Conservation (phyloP, 768 basidiomycete species). For the Rhodocollybia butyracea region DNA sequence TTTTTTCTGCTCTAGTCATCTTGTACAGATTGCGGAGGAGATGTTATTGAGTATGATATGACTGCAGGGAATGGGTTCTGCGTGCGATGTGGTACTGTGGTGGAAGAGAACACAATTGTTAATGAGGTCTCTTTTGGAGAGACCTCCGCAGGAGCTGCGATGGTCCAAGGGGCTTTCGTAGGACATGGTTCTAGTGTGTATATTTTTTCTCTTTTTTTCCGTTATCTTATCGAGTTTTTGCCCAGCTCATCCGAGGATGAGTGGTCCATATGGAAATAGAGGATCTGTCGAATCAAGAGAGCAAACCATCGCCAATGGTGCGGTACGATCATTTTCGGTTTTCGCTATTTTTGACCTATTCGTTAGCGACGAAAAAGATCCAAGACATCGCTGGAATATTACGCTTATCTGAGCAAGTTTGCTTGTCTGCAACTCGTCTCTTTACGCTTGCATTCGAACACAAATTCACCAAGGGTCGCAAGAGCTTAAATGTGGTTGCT, state of each 20-base stretch:
- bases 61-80: constrained; percentile 87
- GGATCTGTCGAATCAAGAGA: constrained; percentile 82
- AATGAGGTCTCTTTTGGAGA: constrained; percentile 97
- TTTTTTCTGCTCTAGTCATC: no score
- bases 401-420: constrained; percentile 75
- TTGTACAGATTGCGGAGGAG: constrained; percentile 78
- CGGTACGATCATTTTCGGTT: constrained; percentile 27
- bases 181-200: constrained; percentile 85
- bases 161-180: constrained; percentile 93
- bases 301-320: constrained; percentile 91
- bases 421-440: constrained; percentile 77
- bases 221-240: background rate
- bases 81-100: constrained; percentile 80
- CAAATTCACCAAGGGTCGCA: constrained; percentile 92
- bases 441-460: constrained; percentile 94
- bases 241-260: constrained; percentile 78
- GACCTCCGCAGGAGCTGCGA: constrained; percentile 85
- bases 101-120: constrained; percentile 92
- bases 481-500: constrained; percentile 90
- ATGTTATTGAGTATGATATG: constrained; percentile 81
- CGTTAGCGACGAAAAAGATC: constrained; percentile 76
- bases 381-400: constrained; percentile 77
- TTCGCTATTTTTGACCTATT: background rate
- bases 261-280: constrained; percentile 77
- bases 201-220: background rate